Evolutionary conservation across 2,329 filamentous ascomycete species (phyloP), one percentile per base, ranked within the genome.

Genomic region (Talaromyces sp.): DNA sequence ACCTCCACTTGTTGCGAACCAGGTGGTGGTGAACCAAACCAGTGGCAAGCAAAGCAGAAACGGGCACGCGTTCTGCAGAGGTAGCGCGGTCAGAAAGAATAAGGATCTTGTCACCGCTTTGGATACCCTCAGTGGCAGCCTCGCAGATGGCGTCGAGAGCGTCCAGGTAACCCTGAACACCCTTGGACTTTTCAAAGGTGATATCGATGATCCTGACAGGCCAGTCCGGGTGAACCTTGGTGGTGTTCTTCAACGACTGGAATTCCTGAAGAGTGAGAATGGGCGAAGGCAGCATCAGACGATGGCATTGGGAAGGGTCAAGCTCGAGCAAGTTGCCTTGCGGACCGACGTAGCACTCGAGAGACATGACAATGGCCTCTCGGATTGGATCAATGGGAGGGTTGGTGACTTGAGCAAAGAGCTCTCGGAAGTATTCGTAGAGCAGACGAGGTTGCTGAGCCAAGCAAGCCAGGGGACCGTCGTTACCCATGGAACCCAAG

Each of bases 381-480:
- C 93, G 86, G 69, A 98, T 98, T 32, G 93, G 93, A 72, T 98
- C 93, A 71, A 98, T 98, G 14, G 93, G 93, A 67, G 93, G 93
- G 77, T 98, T 98, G 64, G 93, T 98, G 74, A 98, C 93, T 79
- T 98, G 93, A 10, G 93, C 93, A 75, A 98, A 98, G 50, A 98
- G 87, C 80, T 98, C 91, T 64, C 93, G 88, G 88, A 98, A 98
- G 80, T 98, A 98, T 76, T 97, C 93, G 75, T 90, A 96, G 21
- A 97, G 84, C 58, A 96, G 82, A 67, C 93, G 90, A 67, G 93
- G 92, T 64, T 93, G 90, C 66, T 90, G 85, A n/a, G 93, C 90
- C 73, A 98, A 82, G 75, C 92, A 96, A 58, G 93, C 93, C 65
- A 98, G 81, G 50, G 93, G 93, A 51, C 90, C 91, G 80, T 98